A percentile compares a stretch with the other conserved stretches of the same genome.
Evolutionary conservation across 2,329 filamentous ascomycete species (phyloP).

Genomic region (Pyrenophora graminea): DNA sequence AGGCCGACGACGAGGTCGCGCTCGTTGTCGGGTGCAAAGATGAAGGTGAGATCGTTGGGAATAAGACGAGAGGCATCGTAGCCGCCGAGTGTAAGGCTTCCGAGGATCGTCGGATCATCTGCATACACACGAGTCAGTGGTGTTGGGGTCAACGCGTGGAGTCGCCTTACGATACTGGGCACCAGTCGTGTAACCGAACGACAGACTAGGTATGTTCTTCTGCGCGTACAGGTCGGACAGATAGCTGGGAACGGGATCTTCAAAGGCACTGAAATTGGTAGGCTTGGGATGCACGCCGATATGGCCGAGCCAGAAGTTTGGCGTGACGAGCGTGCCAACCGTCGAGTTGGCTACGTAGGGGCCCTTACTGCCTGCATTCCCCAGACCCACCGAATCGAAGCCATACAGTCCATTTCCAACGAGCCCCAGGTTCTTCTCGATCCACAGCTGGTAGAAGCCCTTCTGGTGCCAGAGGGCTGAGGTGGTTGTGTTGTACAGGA

Average conservation of each 20-base stretch:
- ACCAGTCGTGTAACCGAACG: conserved; percentile 76
- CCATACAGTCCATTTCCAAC: conserved; percentile 69
- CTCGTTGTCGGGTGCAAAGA: conserved; percentile 59
- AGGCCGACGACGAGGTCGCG: conserved; percentile 65
- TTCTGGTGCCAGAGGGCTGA: conserved; percentile 64
- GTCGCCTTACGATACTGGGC: conserved; percentile 66
- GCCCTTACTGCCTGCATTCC: conserved; percentile 45
- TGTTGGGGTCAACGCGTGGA: neutral
- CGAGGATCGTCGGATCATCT: conserved; percentile 45
- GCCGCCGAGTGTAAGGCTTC: conserved; percentile 67
- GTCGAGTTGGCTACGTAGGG: conserved; percentile 50
- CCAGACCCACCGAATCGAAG: conserved; percentile 53
- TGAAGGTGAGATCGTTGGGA: conserved; percentile 64
- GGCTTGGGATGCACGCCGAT: conserved; percentile 56
- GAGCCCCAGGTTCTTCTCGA: conserved; percentile 61
- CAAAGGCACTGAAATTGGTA: conserved; percentile 57
- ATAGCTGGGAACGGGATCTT: conserved; percentile 59
- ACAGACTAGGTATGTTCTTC: conserved; percentile 69
- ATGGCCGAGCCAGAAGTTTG: conserved; percentile 53
- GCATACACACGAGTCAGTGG: conserved; percentile 16
- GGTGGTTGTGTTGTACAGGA: conserved; percentile 57
- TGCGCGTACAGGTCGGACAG: conserved; percentile 56
- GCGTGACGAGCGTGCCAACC: conserved; percentile 46
- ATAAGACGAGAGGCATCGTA: conserved; percentile 68
- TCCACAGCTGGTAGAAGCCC: conserved; percentile 64